Percentiles rank a stretch among this genome's conserved stretches.
phyloP scores from a whole-genome alignment of 2,329 filamentous ascomycete species.

The Cryphonectria nitschkei region DNA sequence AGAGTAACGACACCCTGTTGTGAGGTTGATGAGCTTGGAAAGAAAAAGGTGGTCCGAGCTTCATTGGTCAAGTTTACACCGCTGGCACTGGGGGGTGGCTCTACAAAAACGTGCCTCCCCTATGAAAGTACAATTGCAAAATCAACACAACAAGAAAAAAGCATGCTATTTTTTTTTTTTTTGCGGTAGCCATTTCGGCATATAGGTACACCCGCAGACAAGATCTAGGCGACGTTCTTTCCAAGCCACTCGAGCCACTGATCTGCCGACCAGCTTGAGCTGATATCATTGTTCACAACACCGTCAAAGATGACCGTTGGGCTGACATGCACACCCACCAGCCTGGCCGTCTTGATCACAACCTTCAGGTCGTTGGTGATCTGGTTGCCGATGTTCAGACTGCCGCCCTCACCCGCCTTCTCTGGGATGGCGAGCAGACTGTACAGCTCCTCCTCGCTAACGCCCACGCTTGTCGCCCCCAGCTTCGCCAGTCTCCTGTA shows the following conservation, averaged over 20 bases:
- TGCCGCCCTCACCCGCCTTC: slow-evolving; percentile 67
- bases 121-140: background rate
- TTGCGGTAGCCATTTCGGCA: background rate
- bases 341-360: slow-evolving; percentile 76
- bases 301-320: slow-evolving; percentile 91
- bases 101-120: background rate
- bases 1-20: background rate
- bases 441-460: slow-evolving; percentile 73
- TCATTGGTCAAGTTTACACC: background rate
- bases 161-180: background rate
- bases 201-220: background rate
- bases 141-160: background rate
- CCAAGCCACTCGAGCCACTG: slow-evolving; percentile 87
- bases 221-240: slow-evolving; percentile 51
- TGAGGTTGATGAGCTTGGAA: background rate
- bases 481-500: slow-evolving; percentile 79
- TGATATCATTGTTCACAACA: slow-evolving; percentile 77
- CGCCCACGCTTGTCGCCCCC: slow-evolving; percentile 65
- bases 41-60: slow-evolving; percentile 24
- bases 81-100: background rate
- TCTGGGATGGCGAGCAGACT: slow-evolving; percentile 70
- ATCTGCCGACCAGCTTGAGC: slow-evolving; percentile 74
- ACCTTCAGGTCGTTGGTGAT: slow-evolving; percentile 87
- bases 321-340: slow-evolving; percentile 85
- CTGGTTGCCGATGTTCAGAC: slow-evolving; percentile 76